Base-by-base conservation (phyloP, 371 early-diverging fungal genomes). In the Massospora cicadina region DNA sequence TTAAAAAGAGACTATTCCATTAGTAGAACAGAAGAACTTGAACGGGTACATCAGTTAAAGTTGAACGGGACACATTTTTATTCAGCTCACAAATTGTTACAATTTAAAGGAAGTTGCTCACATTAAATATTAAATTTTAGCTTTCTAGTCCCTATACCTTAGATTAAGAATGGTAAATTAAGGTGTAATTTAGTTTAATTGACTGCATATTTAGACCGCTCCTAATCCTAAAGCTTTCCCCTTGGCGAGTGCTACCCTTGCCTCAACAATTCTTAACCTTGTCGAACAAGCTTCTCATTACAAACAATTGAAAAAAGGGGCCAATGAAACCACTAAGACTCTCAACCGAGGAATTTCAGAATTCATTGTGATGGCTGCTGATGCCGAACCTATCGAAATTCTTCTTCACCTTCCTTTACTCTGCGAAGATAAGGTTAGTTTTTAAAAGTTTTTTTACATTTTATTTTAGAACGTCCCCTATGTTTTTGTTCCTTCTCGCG, bases 321-420 rank as follows among this genome's bases (percentile, higher is more conserved):
- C 98, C 70, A 99, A 99, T 86, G 99, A 99, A 81, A 91, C 94
- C 28, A 98, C 98, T 72, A 99, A 99, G 86, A 93, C 96, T 60
- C 83, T 99, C 58, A 98, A 99, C 87, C 91, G 98, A 73, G 98
- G 98, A 79, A 95, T 93, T 69, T 86, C 97, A 67, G 95, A 98
- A 79, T 95, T 99, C 76, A 93, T 99, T 71, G 84, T 99, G 71
- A 86, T 99, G 88, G 92, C 99, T 68, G 97, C 95, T 69, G 98
- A 99, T 79, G 85, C 95, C 65, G 91, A 91, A 76, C 99, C 99
- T 33, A 81, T 97, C 63, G 98, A 97, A 74, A 95, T 99, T 71
- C 81, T 97, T 63, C 83, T 95, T 60, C 95, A 98, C 79, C 76
- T 99, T 65, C 97, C 98, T 55, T 84, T 98, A 23, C 80, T 98